Percentiles rank a stretch among this genome's conserved stretches.
Evolutionary conservation across 2,329 filamentous ascomycete genomes (phyloP).

Genomic region (Dactylonectria macrodidyma): DNA sequence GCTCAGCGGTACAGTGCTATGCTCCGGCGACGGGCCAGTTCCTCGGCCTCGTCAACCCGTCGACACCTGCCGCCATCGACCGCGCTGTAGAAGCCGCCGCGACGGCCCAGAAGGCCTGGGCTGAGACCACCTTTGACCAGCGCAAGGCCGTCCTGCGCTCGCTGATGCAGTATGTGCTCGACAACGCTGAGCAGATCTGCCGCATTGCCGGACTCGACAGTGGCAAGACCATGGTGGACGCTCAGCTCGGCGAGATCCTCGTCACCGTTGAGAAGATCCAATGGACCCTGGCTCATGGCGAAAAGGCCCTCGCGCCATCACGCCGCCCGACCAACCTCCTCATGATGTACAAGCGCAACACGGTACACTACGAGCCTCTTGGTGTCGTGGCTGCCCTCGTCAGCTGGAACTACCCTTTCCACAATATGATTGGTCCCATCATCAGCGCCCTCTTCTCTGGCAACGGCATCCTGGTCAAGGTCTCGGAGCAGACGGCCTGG

Average conservation of each 20-base stretch:
- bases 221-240: conserved; percentile 96
- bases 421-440: conserved; percentile 93
- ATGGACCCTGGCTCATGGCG: conserved; percentile 94
- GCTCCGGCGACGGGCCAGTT: conserved; percentile 90
- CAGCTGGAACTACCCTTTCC: conserved; percentile 98
- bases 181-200: conserved; percentile 91
- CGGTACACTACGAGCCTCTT: conserved; percentile 90
- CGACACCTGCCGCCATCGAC: conserved; percentile 84
- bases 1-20: conserved; percentile 84
- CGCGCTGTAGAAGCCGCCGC: conserved; percentile 81
- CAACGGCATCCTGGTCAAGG: conserved; percentile 93
- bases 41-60: conserved; percentile 84
- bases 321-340: conserved; percentile 88
- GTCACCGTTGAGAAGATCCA: conserved; percentile 94
- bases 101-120: conserved; percentile 84
- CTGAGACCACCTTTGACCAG: conserved; percentile 81
- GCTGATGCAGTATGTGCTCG: conserved; percentile 85
- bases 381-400: conserved; percentile 94
- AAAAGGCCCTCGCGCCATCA: conserved; percentile 81
- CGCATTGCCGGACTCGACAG: conserved; percentile 90
- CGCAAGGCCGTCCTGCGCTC: conserved; percentile 85
- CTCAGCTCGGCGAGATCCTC: conserved; percentile 92
- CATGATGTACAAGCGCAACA: conserved; percentile 96
- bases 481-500: conserved; percentile 96
- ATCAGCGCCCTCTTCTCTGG: conserved; percentile 93